Conservation (phyloP, 108 stramenopile genomes). For the Mayamaea pseudoterrestris region DNA sequence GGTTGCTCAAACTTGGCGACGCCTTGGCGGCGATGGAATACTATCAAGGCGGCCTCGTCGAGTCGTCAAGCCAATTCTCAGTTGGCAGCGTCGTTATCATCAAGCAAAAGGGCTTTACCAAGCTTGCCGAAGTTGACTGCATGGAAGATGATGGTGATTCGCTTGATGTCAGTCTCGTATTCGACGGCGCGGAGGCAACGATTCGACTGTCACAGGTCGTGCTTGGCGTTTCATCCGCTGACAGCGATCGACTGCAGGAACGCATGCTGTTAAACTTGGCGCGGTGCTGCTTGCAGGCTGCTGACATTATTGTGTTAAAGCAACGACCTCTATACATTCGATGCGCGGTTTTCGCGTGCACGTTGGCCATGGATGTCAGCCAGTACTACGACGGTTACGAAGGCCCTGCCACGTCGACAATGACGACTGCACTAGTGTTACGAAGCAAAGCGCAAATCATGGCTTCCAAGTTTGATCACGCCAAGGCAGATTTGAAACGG, state of each 20-base stretch:
- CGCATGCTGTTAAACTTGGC: too few relatives aligned
- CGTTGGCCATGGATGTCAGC: too few relatives aligned
- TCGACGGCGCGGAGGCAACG: conserved; percentile 15
- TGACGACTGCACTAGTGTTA: too few relatives aligned
- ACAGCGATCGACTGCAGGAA: conserved; percentile 23
- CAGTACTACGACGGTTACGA: too few relatives aligned
- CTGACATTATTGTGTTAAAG: too few relatives aligned
- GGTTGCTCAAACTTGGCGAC: conserved; percentile 36
- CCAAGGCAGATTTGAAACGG: too few relatives aligned
- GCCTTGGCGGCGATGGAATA: conserved; percentile 36
- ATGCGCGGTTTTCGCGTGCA: too few relatives aligned
- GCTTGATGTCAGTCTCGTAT: conserved; percentile 30
- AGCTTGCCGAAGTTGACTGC: conserved; percentile 54
- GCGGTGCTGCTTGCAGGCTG: too few relatives aligned
- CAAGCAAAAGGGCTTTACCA: conserved; percentile 23
- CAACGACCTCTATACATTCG: too few relatives aligned
- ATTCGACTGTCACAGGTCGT: conserved; percentile 14
- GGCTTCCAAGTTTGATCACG: too few relatives aligned
- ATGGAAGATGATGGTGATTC: conserved; percentile 23
- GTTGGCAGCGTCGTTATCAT: conserved; percentile 31
- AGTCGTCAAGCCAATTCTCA: conserved; percentile 16
- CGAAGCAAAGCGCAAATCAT: too few relatives aligned
- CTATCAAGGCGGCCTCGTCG: conserved; percentile 41
- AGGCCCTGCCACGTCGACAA: too few relatives aligned
- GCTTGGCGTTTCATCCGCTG: conserved; percentile 17